Evolutionary conservation across 768 basidiomycete species (phyloP).

Genomic region (Cubamyces sp.): DNA sequence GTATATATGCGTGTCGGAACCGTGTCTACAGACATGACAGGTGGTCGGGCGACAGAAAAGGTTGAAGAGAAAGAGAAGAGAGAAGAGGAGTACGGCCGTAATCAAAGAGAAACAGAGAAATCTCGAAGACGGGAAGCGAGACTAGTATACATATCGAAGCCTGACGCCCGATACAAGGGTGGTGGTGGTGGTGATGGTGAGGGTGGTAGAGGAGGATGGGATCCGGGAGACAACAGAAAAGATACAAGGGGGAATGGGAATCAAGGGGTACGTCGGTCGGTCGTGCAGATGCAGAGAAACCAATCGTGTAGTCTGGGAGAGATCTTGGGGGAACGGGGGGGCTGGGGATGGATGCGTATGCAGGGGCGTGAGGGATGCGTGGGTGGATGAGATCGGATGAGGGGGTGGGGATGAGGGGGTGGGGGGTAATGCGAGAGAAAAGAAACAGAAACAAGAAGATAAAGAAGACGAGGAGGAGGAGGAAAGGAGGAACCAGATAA

Average conservation of each 20-base stretch:
- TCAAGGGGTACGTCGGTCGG: too few species aligned
- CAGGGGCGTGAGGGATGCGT: too few species aligned
- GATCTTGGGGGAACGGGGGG: too few species aligned
- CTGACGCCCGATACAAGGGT: slow-evolving; percentile 16
- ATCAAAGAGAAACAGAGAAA: too few species aligned
- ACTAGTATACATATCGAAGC: slow-evolving; percentile 22
- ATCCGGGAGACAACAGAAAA: neutral
- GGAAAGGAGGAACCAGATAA: slow-evolving; percentile 3
- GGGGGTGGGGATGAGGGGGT: too few species aligned
- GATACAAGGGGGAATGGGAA: neutral
- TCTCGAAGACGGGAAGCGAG: neutral
- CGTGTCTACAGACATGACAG: neutral
- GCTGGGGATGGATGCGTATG: too few species aligned
- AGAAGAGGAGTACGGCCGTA: too few species aligned
- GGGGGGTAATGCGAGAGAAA: neutral
- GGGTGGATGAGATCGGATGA: too few species aligned
- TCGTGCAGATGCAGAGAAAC: too few species aligned
- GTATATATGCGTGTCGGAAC: neutral
- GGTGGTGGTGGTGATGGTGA: neutral
- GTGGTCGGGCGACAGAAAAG: neutral
- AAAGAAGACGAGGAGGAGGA: too few species aligned
- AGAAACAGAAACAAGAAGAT: too few species aligned
- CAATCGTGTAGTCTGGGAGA: too few species aligned
- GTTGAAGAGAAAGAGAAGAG: neutral
- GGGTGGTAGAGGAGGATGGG: neutral